Percentiles rank a stretch among this genome's conserved stretches.
Evolutionary conservation across 2,329 filamentous ascomycete genomes (phyloP).

Genomic region (Aspergillus sp.): DNA sequence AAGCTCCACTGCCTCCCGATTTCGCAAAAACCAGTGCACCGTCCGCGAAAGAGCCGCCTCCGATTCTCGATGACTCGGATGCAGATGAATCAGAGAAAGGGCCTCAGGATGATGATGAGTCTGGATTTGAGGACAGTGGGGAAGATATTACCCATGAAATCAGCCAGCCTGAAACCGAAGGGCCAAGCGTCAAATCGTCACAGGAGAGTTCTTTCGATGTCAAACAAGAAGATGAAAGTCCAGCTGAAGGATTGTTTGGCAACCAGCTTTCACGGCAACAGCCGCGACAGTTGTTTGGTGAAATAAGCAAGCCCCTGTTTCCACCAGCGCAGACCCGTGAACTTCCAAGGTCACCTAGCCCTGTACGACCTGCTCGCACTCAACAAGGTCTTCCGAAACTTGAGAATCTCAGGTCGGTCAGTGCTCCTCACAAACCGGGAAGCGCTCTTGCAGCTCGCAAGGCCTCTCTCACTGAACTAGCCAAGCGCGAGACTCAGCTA

Average conservation of each 20-base stretch:
- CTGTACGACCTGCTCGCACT: constrained; percentile 34
- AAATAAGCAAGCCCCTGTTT: constrained; percentile 41
- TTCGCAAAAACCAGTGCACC: constrained; percentile 22
- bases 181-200: constrained; percentile 40
- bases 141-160: constrained; percentile 47
- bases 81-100: constrained; percentile 35
- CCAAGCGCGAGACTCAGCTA: constrained; percentile 27
- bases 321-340: constrained; percentile 35
- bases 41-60: constrained; percentile 23
- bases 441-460: constrained; percentile 43
- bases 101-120: constrained; percentile 38
- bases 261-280: constrained; percentile 6
- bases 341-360: constrained; percentile 48
- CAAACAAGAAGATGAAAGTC: constrained; percentile 34
- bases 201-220: constrained; percentile 46
- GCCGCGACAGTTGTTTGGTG: constrained; percentile 44
- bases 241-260: constrained; percentile 42
- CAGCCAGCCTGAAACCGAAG: constrained; percentile 28
- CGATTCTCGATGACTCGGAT: constrained; percentile 37
- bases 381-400: constrained; percentile 30
- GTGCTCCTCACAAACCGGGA: constrained; percentile 38
- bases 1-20: constrained; percentile 28
- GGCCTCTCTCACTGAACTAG: constrained; percentile 35
- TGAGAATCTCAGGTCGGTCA: constrained; percentile 37
- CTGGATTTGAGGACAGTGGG: constrained; percentile 48